Base-by-base conservation (phyloP, 2,329 filamentous ascomycete species). In the Chaetomium globosum region DNA sequence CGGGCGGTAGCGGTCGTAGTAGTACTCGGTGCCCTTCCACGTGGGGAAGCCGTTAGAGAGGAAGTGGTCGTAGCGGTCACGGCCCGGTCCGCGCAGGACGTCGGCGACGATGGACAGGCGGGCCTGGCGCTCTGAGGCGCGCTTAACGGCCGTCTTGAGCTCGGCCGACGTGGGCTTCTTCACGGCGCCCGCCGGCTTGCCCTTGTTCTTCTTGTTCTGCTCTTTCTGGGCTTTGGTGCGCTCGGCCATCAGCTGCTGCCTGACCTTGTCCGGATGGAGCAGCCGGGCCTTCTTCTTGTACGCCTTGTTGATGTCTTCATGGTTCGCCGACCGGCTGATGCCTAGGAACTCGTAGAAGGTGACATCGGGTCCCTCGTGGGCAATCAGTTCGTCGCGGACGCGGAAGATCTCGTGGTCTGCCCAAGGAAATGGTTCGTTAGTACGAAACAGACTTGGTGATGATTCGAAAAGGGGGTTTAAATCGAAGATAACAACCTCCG, bases 11-110 rank as follows among this genome's bases (percentile, higher is more conserved):
- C 95, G 89, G 73, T 88, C 88, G 82, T 99, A 99, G 84, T 98
- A 99, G 85, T 99, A 99, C 68, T 95, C 94, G 53, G 94, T 97
- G 65, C 95, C 95, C 81, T 94, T 93, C 95, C 95, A 99, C 63
- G 87, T 87, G 36, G 95, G 95, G 81, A 99, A 99, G 67, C 95
- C 95, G 78, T 98, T 93, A 76, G 82, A 80, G 67, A 98, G 80
- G 81, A 98, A 99, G 78, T 97, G 90, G 77, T 99, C 94, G 79
- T 99, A 99, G 69, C 95, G 90, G 71, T 92, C 90, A 69, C 95
- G 87, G 62, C 86, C 85, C 3, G 90, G 82, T 1, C 94, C 92
- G 72, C 91, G 88, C 60, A 99, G 88, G 74, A 99, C 90, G 74
- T 92, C 90, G 71, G 89, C 88, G 61, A 98, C 90, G 73, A 97